phyloP scores from a whole-genome alignment of 1,284 basidiomycete genomes.

The Macrocystidia cucumis region DNA sequence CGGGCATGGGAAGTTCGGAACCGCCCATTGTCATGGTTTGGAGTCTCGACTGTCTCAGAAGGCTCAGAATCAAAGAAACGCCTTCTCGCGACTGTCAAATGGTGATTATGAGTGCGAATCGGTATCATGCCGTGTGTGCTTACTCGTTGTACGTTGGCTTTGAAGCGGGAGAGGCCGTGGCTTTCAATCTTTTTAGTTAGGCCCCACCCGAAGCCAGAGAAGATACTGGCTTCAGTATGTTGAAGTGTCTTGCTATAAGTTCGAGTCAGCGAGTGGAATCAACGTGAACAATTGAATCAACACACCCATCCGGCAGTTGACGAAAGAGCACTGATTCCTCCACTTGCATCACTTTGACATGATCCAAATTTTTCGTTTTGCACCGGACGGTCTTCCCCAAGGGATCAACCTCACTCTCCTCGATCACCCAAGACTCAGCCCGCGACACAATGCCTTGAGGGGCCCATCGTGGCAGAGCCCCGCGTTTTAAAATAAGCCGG shows the following conservation, averaged over 20 bases:
- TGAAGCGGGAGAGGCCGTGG: slow-evolving; percentile 69
- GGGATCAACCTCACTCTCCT: slow-evolving; percentile 87
- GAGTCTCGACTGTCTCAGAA: slow-evolving; percentile 68
- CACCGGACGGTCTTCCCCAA: slow-evolving; percentile 63
- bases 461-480: slow-evolving; percentile 87
- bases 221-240: slow-evolving; percentile 67
- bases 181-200: slow-evolving; percentile 73
- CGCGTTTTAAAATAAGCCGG: slow-evolving; percentile 88
- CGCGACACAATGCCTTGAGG: slow-evolving; percentile 71
- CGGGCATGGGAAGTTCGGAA: slow-evolving; percentile 9
- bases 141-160: slow-evolving; percentile 71
- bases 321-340: slow-evolving; percentile 65
- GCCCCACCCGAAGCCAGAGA: slow-evolving; percentile 79
- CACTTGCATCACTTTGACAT: slow-evolving; percentile 79
- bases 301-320: slow-evolving; percentile 58
- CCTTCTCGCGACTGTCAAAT: slow-evolving; percentile 68
- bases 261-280: slow-evolving; percentile 1
- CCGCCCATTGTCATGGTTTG: slow-evolving; percentile 57
- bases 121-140: slow-evolving; percentile 15
- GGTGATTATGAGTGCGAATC: slow-evolving; percentile 2
- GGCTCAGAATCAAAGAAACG: slow-evolving; percentile 62
- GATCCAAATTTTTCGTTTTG: slow-evolving; percentile 73
- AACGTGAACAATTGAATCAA: slow-evolving; percentile 8
- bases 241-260: slow-evolving; percentile 59
- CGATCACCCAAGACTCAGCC: slow-evolving; percentile 82